Base-by-base conservation (phyloP, 2,329 filamentous ascomycete species). In the Paecilomyces variotii region DNA sequence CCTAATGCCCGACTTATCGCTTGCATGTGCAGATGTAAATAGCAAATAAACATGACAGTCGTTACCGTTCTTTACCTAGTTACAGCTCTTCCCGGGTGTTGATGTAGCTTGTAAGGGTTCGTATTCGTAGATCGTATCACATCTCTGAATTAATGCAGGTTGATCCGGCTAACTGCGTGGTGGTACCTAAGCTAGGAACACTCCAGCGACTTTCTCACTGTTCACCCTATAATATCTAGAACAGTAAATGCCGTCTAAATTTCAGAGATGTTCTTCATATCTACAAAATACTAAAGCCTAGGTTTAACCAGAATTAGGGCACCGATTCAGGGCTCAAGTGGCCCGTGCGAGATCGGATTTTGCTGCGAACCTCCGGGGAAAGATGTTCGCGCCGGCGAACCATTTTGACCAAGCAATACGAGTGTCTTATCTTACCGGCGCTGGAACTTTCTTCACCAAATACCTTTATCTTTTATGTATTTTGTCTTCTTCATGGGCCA, bases 301-400 rank as follows among this genome's bases (percentile, higher is more conserved):
- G 39, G n/a, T 19, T 19, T n/a, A 45, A 26, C 24, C n/a, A 26
- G 11, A 27, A 24, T 62, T 65, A 67, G 65, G 65, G 63, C 68
- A 64, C 56, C 12, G 9, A 57, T 56, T 52, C 51, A 70, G 66
- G 68, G 68, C 64, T 65, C 62, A 30, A 7, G 34, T 65, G 68
- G 68, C 60, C 69, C 69, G 70, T 71, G 70, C 70, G 61, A 55
- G 51, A 52, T 60, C 60, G 61, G 67, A 67, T 70, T 64, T 62
- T 53, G 56, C 60, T 35, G 53, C 55, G 59, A 35, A 52, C 34
- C 26, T 55, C 50, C 50, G 11, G 50, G 14, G 50, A 52, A 26
- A 52, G 24, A 52, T 28, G 34, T 54, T 19, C 49, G 49, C 54
- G 12, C 53, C 24, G 25, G 49, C 27, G 49, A 50, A 56, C 49